Percentiles rank a stretch among this genome's conserved stretches.
Conservation (phyloP, 495 filamentous ascomycete species). For the Xylaria scruposa region DNA sequence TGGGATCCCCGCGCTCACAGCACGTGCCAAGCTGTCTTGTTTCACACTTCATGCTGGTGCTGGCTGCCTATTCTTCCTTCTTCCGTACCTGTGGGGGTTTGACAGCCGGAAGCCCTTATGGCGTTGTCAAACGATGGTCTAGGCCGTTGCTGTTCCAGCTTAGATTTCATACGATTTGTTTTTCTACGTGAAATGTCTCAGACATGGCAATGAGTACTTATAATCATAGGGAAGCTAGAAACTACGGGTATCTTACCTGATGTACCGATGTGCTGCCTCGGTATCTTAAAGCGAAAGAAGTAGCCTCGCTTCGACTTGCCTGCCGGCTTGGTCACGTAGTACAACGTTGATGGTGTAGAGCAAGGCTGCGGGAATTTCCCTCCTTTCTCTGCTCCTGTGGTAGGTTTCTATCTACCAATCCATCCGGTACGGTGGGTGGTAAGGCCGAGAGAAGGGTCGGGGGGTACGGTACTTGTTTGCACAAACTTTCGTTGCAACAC, state of each 20-base stretch:
- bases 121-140: not conserved
- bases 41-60: conserved; percentile 18
- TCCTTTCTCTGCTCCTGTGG: too few relatives aligned
- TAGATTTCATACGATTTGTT: not conserved
- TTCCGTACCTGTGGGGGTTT: not conserved
- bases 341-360: not conserved
- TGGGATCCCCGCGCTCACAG: conserved; percentile 21
- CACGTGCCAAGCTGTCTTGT: conserved; percentile 24
- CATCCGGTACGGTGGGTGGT: conserved; percentile 8
- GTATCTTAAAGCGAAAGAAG: not conserved
- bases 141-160: not conserved
- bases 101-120: not conserved
- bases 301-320: not conserved
- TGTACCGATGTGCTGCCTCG: not conserved
- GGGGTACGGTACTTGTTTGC: conserved; percentile 6
- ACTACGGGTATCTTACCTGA: not conserved
- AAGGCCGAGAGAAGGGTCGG: not conserved
- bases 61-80: too few relatives aligned
- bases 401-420: not conserved
- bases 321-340: not conserved
- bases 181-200: not conserved
- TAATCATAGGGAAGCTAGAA: not conserved
- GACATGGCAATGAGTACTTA: not conserved
- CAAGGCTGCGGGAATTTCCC: conserved; percentile 11
- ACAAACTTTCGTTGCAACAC: not conserved